Base-by-base conservation (phyloP, 768 basidiomycete species). In the Hortiboletus flavorubellus region DNA sequence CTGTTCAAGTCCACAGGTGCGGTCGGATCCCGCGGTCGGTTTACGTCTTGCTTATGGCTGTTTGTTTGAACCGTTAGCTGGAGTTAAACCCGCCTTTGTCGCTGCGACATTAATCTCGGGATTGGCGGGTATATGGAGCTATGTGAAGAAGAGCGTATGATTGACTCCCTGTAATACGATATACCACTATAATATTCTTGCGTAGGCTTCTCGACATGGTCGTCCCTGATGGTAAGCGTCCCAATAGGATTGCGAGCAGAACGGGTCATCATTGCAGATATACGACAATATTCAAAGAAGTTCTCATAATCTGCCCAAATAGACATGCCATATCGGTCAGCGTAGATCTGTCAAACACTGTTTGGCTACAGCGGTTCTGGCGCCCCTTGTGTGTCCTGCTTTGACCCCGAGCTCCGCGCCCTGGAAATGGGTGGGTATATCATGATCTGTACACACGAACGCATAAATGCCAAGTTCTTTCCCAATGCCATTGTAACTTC, bases 1-100 rank as follows among this genome's bases (percentile, higher is more conserved):
- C 73, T 98, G 57, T 98, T 85, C 82, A 98, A 93, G 74, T 90
- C 89, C 35, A 96, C 96, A 58, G 93, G 96, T 96, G 73, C 67
- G 86, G 65, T 64, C 61, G 73, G 73, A 66, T 62, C 59, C 61
- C 67, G 58, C 58, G 52, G 61, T 59, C 50, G 50, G 52, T 61
- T 63, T 67, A 69, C 68, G 75, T 75, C 64, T 73, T 67, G 73
- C 72, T 76, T 66, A 61, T 59, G 55, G 63, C 42, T 46, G 42
- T 68, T 70, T 75, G 64, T 65, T 61, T 64, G 62, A 64, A 68
- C 71, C 52, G 69, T 68, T 75, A 98, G 96, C 96, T 76, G 96
- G 96, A 59, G 80, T 98, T 55, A 86, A 79, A 72, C 93, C 95
- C 63, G 92, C 92, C 59, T 75, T 95, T 52, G 89, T 89, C 55